These are phyloP conservation scores for Paecilomyces sp. DNA, from an alignment of 2,329 filamentous ascomycete genomes.

Conservation along the genomic window DNA sequence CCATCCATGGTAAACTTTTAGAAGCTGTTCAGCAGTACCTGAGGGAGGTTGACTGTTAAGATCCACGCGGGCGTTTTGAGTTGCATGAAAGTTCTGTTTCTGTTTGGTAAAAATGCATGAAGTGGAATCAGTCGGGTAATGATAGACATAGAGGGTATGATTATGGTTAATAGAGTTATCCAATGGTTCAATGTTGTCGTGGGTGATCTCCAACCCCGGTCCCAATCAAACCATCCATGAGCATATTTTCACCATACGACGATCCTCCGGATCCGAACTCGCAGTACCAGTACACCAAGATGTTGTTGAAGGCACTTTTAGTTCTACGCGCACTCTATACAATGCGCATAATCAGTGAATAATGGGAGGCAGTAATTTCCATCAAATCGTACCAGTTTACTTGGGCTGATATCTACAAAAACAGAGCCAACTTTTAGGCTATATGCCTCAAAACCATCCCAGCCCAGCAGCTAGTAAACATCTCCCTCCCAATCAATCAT, in stretches of 20 bases:
- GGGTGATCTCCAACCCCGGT: background rate
- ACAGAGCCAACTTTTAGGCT: too few relatives aligned
- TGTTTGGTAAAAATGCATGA: background rate
- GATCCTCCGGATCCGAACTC: background rate
- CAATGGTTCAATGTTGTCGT: background rate
- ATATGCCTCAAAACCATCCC: background rate
- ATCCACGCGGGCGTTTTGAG: background rate
- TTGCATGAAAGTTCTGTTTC: background rate
- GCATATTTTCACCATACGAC: background rate
- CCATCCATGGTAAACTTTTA: slow-evolving; percentile 25
- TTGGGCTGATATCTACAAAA: too few relatives aligned
- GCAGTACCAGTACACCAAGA: background rate
- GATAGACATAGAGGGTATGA: background rate
- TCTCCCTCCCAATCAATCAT: background rate
- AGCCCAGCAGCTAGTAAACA: background rate
- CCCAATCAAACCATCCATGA: background rate
- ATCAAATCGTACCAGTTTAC: too few relatives aligned
- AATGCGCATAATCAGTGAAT: background rate
- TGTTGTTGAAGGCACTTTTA: too few relatives aligned
- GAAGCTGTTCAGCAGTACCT: slow-evolving; percentile 18
- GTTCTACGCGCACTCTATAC: background rate
- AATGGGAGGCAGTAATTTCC: too few relatives aligned
- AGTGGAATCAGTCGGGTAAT: background rate
- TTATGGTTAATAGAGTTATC: background rate
- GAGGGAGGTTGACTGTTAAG: background rate